Evolutionary conservation across 495 filamentous ascomycete genomes (phyloP), one percentile per base, ranked within the genome.

Genomic region (Immersiella caudata): DNA sequence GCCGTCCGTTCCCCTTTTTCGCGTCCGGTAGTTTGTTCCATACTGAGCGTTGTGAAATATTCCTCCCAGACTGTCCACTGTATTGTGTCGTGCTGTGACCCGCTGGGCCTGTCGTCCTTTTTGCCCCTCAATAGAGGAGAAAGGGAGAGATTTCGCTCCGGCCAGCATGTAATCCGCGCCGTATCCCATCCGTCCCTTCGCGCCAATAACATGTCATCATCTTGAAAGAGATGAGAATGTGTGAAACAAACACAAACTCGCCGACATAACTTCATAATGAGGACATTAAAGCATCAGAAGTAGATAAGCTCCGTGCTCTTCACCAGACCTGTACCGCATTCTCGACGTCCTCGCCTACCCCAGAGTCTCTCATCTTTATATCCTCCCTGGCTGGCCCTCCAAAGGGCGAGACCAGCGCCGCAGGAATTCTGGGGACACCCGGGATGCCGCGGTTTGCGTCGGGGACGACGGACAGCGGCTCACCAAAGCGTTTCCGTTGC

Each of bases 371-470:
- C 25, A 64, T 64, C 46, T 35, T 35, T 14, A 24, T 25, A 54
- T 64, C 61, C 49, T 64, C 46, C 18, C 21, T 33, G 18, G 18
- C 60, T n/a, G 26, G 40, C 16, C 4, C 40, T 2, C 40, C 21
- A 55, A 55, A 55, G 52, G 24, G 52, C 9, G 21, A 55, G 27
- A 6, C 18, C 40, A 54, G 20, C 26, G 21, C 49, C 46, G 46
- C 50, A 0, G 71, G 69, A 36, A 70, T 76, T 8, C 54, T 51
- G 35, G 79, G 79, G 33, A 80, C 75, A 27, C 67, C 62, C 12
- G 80, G 77, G 26, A 81, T 76, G 12, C 80, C 78, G n/a, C 76
- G 73, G 55, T 81, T 79, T 21, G 58, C 70, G 51, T 79, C 76
- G 11, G 76, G 72, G 18, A 79, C 66, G 6, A 80, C 67, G 24